Evolutionary conservation across 2,329 filamentous ascomycete species (phyloP), one percentile per base, ranked within the genome.

Genomic region (Tolypocladium cylindrosporum): DNA sequence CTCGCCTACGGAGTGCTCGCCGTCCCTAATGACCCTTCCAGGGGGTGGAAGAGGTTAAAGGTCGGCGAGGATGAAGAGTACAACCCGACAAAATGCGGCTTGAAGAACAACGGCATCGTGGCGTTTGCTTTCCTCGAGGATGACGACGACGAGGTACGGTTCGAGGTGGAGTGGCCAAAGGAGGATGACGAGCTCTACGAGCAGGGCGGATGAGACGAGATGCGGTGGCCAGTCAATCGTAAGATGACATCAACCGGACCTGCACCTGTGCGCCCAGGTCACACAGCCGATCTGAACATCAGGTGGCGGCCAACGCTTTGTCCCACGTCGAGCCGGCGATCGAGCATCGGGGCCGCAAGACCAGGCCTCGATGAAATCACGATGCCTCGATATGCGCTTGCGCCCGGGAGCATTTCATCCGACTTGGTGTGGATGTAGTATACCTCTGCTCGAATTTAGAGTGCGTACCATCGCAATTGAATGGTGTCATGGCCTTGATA

Each of bases 41-140:
- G 72, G 24, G 81, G 81, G 8, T 85, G 81, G 81, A 77, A 71
- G 63, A 69, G 70, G 31, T 68, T 85, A 13, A 70, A 73, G 2
- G 67, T 74, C 2, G 64, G 68, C 6, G 65, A 69, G 1, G 62
- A 67, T 0, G 71, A 71, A 2, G 63, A 60, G 0, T 74, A 76
- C 56, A 79, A 73, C 0, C 73, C 78, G 0, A 67, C 68, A 0
- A 71, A 69, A 48, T 72, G 76, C 58, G 76, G 75, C 0, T 54
- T 84, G 13, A 74, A 75, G 60, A 74, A 83, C 37, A 78, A 78
- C 42, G 72, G 71, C 58, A 69, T 75, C 0, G 67, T 84, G 19
- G 81, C 81, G 0, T 83, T 85, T 66, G 68, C 73, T 0, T 66
- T 73, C 36, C 66, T 71, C 3, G 73, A 75, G 13, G 70, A 67